Base-by-base conservation (phyloP, 805 yeast genomes). In the Barnettozyma salicaria region DNA sequence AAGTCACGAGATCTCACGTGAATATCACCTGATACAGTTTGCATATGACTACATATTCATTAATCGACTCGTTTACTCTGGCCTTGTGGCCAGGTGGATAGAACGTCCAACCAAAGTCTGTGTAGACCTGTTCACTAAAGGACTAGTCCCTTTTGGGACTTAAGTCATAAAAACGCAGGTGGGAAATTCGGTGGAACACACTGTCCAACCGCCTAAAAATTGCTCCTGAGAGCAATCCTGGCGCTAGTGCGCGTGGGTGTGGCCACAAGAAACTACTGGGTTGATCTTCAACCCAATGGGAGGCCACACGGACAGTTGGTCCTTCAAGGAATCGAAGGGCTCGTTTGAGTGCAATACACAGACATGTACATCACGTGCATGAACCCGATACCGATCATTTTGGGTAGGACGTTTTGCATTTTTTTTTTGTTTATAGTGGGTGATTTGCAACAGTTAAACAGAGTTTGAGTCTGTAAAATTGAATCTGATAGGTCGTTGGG, bases 341-440 rank as follows among this genome's bases (percentile, higher is more conserved):
- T 38, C 72, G 68, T 56, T 71, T 72, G 67, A 72, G 78, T 72
- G 76, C 78, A 72, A 72, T 72, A 63, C 65, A 73, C 74, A 74
- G 67, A 68, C 74, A 56, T 52, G 52, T 38, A 5, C 9, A 23
- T 19, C 19, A 27, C 30, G 40, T 16, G 40, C n/a, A 40, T 48
- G 64, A 68, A 72, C 78, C 70, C 78, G 78, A 72, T 72, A 72
- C 78, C 78, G 78, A 72, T 72, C 72, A 72, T 63, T 67, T 72
- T 62, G 61, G n/a, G 54, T 56, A 68, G 63, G 75, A 57, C 56
- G 63, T 48, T 47, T 43, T 52, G 49, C 47, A 34, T 40, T 41
- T 41, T 34, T 22, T 7, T 12, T 18, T 6, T 17, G 17, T 14
- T 21, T 10, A 27, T 16, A 5, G 14, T 14, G 11, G 19, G 4